Percentiles rank a stretch among this genome's conserved stretches.
Conservation (phyloP, 2,329 filamentous ascomycete genomes). For the Colletotrichum viniferum region DNA sequence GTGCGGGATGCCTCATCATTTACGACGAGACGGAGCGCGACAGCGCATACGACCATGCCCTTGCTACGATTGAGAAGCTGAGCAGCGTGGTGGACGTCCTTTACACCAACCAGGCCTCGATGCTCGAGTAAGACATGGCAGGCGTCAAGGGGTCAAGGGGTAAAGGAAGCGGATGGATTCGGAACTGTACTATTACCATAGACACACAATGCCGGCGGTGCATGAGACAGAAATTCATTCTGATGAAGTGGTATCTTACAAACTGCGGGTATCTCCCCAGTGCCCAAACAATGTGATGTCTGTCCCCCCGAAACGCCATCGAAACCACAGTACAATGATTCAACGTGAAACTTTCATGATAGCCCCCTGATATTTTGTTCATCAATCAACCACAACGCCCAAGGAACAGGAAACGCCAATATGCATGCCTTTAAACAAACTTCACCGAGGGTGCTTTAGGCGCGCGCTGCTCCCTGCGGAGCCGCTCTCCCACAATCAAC, state of each 20-base stretch:
- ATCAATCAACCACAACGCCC: slow-evolving; percentile 22
- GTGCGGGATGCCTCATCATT: slow-evolving; percentile 95
- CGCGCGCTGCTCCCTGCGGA: slow-evolving; percentile 27
- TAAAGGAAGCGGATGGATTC: slow-evolving; percentile 13
- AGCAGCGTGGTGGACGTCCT: slow-evolving; percentile 96
- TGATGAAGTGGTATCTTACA: slow-evolving; percentile 22
- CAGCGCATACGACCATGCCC: slow-evolving; percentile 89
- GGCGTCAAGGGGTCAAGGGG: slow-evolving; percentile 8
- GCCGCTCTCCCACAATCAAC: slow-evolving; percentile 55
- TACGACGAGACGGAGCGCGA: slow-evolving; percentile 95
- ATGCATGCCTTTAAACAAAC: slow-evolving; percentile 1
- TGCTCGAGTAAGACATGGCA: slow-evolving; percentile 74
- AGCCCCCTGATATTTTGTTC: slow-evolving; percentile 20
- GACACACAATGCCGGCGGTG: slow-evolving; percentile 21
- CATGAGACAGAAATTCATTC: slow-evolving; percentile 22
- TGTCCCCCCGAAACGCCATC: neutral
- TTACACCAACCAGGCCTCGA: slow-evolving; percentile 95
- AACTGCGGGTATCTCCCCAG: slow-evolving; percentile 1
- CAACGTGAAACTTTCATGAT: slow-evolving; percentile 1
- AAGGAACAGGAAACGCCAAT: neutral
- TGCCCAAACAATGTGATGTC: neutral
- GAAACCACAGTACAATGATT: neutral
- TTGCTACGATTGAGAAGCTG: slow-evolving; percentile 95
- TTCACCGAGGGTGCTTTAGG: neutral
- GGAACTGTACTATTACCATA: slow-evolving; percentile 29